Percentiles rank a stretch among this genome's conserved stretches.
phyloP scores from a whole-genome alignment of 78 protist species.

The Dictyostelium capitatum region DNA sequence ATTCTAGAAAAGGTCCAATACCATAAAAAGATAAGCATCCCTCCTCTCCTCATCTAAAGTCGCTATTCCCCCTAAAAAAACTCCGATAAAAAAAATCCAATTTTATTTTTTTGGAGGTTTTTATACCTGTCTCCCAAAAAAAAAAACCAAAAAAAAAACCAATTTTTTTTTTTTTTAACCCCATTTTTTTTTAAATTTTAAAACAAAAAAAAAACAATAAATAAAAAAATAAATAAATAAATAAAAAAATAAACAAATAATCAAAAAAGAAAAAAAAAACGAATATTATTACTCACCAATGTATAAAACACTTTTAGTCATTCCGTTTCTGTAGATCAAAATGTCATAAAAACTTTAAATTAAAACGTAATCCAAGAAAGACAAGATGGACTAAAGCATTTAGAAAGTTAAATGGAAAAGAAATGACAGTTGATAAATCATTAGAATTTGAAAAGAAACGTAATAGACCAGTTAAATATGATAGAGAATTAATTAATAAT shows the following conservation, averaged over 20 bases:
- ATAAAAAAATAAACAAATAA: background rate
- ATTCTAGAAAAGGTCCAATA: too few species aligned
- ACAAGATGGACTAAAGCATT: slow-evolving; percentile 99
- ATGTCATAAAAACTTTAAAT: slow-evolving; percentile 96
- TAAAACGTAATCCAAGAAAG: slow-evolving; percentile 99
- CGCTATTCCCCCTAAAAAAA: too few species aligned
- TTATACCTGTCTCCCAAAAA: too few species aligned
- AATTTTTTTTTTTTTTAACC: background rate
- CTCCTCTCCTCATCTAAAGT: too few species aligned
- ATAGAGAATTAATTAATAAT: slow-evolving; percentile 89
- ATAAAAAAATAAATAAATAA: background rate
- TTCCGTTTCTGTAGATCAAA: slow-evolving; percentile 97
- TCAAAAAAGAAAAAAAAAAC: background rate
- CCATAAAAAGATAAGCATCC: too few species aligned
- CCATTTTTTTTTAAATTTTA: background rate
- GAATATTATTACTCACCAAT: too few species aligned
- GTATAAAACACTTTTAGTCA: background rate
- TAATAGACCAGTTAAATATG: slow-evolving; percentile 96
- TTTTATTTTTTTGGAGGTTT: too few species aligned
- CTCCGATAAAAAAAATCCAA: too few species aligned
- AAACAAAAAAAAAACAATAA: too few species aligned
- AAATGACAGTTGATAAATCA: slow-evolving; percentile 94
- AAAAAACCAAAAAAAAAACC: too few species aligned
- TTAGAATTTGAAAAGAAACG: slow-evolving; percentile 97
- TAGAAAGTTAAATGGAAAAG: slow-evolving; percentile 96